These are phyloP conservation scores for Casuarina equisetifolia DNA, from an alignment of 306 rosid species.

Conservation along the genomic window DNA sequence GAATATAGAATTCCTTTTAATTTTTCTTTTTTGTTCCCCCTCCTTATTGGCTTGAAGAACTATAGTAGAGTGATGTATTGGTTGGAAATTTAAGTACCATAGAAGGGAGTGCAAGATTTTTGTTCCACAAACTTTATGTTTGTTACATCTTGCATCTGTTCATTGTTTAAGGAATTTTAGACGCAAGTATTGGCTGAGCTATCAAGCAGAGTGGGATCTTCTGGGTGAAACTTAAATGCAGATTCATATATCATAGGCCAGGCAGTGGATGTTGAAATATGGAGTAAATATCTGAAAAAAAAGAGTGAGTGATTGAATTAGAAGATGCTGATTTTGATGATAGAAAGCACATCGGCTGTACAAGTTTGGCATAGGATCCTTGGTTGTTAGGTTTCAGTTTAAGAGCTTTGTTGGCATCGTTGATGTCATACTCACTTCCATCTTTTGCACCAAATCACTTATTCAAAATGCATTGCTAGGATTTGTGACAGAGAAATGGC, in stretches of 20 bases:
- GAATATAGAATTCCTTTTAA: neutral
- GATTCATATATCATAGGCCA: neutral
- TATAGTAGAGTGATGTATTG: neutral
- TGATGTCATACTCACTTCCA: neutral
- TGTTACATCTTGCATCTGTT: neutral
- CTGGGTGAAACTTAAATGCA: neutral
- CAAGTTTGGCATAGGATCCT: constrained; percentile 1
- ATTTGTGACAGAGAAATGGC: neutral
- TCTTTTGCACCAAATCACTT: neutral
- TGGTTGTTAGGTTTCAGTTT: constrained; percentile 14
- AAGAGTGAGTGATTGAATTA: constrained; percentile 7
- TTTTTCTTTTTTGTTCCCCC: neutral
- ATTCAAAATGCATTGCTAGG: neutral
- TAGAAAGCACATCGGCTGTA: constrained; percentile 5
- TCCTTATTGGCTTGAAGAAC: neutral
- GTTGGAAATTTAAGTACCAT: neutral
- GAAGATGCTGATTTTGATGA: constrained; percentile 17
- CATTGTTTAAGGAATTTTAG: neutral
- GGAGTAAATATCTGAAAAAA: neutral
- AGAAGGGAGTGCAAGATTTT: neutral
- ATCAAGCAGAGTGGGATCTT: neutral
- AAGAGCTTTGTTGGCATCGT: constrained; percentile 12
- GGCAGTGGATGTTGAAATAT: neutral
- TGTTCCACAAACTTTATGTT: neutral
- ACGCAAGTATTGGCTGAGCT: neutral